These are phyloP conservation scores for Bothriochloa decipiens DNA, from an alignment of 176 grass and related monocot species.

Conservation along the genomic window DNA sequence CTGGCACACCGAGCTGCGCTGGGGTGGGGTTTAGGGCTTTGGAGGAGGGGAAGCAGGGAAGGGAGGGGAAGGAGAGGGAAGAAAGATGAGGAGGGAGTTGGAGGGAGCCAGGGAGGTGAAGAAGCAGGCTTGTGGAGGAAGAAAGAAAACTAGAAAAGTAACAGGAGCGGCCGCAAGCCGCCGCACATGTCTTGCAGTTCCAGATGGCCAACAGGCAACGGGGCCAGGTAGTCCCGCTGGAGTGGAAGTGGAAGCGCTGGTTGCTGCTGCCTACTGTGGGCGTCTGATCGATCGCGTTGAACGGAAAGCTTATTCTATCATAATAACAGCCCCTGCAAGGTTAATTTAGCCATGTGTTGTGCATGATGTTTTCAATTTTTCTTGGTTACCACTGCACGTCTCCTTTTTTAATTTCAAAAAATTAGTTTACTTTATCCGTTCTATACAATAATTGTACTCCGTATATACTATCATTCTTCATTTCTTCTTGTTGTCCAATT, in stretches of 20 bases:
- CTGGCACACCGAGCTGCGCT: background rate
- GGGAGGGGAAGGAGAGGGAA: background rate
- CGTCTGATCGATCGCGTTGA: too few relatives aligned
- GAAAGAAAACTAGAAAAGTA: slow-evolving; percentile 35
- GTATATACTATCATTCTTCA: too few relatives aligned
- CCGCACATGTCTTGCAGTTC: background rate
- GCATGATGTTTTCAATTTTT: background rate
- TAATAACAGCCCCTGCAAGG: too few relatives aligned
- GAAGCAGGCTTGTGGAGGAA: slow-evolving; percentile 23
- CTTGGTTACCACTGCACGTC: too few relatives aligned
- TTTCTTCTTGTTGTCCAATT: too few relatives aligned
- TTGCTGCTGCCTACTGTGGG: too few relatives aligned
- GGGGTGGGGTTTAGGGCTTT: slow-evolving; percentile 54
- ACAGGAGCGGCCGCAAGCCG: background rate
- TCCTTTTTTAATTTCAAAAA: background rate
- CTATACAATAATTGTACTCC: too few relatives aligned
- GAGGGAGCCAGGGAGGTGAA: background rate
- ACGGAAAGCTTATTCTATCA: too few relatives aligned
- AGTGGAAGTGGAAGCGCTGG: too few relatives aligned
- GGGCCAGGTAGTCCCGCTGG: background rate
- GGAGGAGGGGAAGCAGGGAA: background rate
- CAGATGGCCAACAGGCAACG: background rate
- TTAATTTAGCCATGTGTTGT: too few relatives aligned
- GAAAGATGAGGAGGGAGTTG: too few relatives aligned
- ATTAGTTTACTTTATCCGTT: too few relatives aligned